phyloP scores from a whole-genome alignment of 75 land plant genomes.

The Picea glauca region DNA sequence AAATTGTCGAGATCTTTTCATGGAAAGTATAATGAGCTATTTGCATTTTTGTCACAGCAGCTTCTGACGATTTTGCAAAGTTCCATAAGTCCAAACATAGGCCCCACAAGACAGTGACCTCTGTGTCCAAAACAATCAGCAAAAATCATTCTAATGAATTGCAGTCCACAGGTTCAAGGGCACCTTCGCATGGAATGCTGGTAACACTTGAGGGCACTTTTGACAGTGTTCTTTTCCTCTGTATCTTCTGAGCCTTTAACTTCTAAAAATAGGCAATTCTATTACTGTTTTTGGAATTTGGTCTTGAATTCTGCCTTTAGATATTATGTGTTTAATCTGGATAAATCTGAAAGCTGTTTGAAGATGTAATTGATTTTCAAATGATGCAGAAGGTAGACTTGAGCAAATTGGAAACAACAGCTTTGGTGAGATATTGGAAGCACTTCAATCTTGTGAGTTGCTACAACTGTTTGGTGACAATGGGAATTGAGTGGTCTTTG shows the following conservation, averaged over 20 bases:
- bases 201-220: slow-evolving; percentile 10
- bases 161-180: slow-evolving; percentile 40
- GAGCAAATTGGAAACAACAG: slow-evolving; percentile 85
- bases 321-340: background rate
- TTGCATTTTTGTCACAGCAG: slow-evolving; percentile 26
- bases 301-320: slow-evolving; percentile 2
- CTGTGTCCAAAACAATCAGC: slow-evolving; percentile 40
- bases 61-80: slow-evolving; percentile 58
- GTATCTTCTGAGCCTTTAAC: background rate
- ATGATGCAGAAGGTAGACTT: slow-evolving; percentile 78
- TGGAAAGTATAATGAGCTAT: background rate
- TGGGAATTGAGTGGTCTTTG: background rate
- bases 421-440: slow-evolving; percentile 80
- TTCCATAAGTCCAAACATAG: slow-evolving; percentile 43
- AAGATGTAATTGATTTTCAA: background rate
- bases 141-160: slow-evolving; percentile 51
- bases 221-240: background rate
- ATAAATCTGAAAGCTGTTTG: background rate
- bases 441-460: slow-evolving; percentile 83
- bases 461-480: background rate
- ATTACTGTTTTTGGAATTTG: background rate
- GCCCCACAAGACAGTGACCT: slow-evolving; percentile 34
- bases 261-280: background rate
- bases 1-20: background rate
- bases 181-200: slow-evolving; percentile 24